Conservation (phyloP, 441 rosid genomes). For the Populus trichocarpa region DNA sequence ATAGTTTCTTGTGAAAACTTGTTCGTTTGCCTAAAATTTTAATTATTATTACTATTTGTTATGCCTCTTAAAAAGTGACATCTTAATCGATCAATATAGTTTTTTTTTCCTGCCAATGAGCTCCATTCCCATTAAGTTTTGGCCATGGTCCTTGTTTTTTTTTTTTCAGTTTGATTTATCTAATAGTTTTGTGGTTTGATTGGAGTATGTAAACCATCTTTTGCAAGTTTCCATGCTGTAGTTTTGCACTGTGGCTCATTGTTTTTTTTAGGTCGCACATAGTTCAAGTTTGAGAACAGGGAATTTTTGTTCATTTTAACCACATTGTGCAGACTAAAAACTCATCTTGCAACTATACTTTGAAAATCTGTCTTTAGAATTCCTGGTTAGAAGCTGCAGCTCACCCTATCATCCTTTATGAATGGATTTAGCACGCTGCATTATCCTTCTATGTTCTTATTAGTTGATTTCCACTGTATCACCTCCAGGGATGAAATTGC, state of each 20-base stretch:
- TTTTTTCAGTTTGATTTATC: too few species aligned
- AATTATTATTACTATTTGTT: neutral
- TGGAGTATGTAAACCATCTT: too few species aligned
- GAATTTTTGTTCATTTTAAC: neutral
- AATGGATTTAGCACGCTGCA: neutral
- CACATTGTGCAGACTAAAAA: neutral
- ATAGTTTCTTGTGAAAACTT: neutral
- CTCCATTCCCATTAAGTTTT: neutral
- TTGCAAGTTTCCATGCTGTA: too few species aligned
- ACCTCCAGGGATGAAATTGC: conserved; percentile 80
- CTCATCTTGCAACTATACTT: neutral
- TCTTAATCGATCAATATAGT: neutral
- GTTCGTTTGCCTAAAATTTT: neutral
- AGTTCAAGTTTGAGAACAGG: neutral
- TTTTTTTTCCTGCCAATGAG: neutral
- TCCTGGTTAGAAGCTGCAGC: neutral
- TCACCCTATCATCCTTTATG: neutral
- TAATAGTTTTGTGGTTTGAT: too few species aligned
- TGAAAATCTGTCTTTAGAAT: neutral
- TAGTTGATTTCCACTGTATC: conserved; percentile 1
- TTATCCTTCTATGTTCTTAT: neutral
- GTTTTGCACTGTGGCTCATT: too few species aligned
- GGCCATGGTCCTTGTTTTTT: neutral
- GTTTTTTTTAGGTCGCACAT: neutral
- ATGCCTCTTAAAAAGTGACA: neutral